Conservation (phyloP, 2,329 filamentous ascomycete species). For the Aspergillus flavus region DNA sequence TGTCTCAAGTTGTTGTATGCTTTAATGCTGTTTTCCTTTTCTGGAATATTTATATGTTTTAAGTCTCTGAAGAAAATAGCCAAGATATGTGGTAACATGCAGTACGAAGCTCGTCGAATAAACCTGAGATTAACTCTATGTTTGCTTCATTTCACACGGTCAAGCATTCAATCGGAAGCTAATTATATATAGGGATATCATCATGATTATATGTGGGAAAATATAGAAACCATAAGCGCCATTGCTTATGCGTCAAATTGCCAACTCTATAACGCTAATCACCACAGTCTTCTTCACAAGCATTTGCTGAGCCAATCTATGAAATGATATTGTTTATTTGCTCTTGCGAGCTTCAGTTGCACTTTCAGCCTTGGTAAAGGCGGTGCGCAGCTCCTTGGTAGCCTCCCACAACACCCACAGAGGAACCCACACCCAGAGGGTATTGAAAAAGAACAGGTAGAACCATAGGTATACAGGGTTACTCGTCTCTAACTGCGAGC, state of each 20-base stretch:
- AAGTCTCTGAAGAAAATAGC: not conserved
- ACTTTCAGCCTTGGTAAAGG: conserved; percentile 37
- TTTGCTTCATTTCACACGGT: not conserved
- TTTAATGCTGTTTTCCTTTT: not conserved
- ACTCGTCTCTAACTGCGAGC: conserved; percentile 58
- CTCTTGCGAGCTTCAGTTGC: conserved; percentile 20
- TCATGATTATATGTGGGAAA: not conserved
- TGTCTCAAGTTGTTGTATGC: not conserved
- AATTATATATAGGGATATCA: not conserved
- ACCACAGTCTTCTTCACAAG: not conserved
- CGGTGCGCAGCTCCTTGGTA: conserved; percentile 46
- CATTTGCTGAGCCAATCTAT: not conserved
- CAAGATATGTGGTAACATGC: not conserved
- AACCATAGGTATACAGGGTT: conserved; percentile 67
- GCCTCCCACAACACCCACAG: conserved; percentile 59
- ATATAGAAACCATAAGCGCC: not conserved
- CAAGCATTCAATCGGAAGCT: not conserved
- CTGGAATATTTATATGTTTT: not conserved
- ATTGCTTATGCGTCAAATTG: no score
- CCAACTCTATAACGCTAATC: not conserved
- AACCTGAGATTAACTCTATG: not conserved
- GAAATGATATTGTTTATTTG: conserved; percentile 14
- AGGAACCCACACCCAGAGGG: conserved; percentile 63
- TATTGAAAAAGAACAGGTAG: conserved; percentile 67
- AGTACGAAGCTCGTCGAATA: not conserved